Evolutionary conservation across 169 alveolate species (phyloP).

Genomic region (Eimeria tenella): DNA sequence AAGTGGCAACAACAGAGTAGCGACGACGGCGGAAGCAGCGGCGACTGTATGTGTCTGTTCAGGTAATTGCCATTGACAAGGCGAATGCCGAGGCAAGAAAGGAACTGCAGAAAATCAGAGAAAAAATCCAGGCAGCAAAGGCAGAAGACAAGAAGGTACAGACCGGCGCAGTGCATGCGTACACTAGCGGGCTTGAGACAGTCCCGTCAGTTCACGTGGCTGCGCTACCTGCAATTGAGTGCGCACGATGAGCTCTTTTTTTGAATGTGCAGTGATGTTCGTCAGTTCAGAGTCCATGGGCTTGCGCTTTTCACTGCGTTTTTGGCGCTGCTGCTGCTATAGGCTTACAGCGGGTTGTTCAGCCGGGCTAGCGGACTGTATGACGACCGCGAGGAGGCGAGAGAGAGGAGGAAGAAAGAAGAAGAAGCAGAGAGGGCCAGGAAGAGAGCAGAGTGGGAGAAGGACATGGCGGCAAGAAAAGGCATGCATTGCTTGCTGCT

Average conservation of each 20-base stretch:
- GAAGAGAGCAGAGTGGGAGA: slow-evolving; percentile 63
- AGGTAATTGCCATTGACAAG: slow-evolving; percentile 27
- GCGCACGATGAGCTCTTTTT: neutral
- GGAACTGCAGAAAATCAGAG: slow-evolving; percentile 59
- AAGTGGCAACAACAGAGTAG: neutral
- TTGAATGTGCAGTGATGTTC: neutral
- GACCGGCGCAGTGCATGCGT: neutral
- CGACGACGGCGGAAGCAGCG: neutral
- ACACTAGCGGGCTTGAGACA: too few relatives aligned
- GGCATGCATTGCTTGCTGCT: neutral
- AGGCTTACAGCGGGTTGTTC: slow-evolving; percentile 74
- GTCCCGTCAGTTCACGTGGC: neutral
- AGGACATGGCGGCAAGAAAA: slow-evolving; percentile 36
- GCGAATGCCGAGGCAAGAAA: slow-evolving; percentile 69
- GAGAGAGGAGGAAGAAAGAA: slow-evolving; percentile 76
- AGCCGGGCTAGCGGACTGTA: slow-evolving; percentile 58
- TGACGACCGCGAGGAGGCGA: slow-evolving; percentile 79
- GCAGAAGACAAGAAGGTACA: slow-evolving; percentile 55
- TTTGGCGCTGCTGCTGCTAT: neutral
- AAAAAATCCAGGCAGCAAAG: slow-evolving; percentile 28
- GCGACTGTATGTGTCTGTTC: neutral
- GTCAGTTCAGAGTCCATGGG: neutral
- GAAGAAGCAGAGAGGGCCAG: slow-evolving; percentile 71
- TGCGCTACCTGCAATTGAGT: neutral
- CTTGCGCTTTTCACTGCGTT: neutral